Conservation (phyloP, 176 grass and related monocot species). For the Calamus simplicifolius region DNA sequence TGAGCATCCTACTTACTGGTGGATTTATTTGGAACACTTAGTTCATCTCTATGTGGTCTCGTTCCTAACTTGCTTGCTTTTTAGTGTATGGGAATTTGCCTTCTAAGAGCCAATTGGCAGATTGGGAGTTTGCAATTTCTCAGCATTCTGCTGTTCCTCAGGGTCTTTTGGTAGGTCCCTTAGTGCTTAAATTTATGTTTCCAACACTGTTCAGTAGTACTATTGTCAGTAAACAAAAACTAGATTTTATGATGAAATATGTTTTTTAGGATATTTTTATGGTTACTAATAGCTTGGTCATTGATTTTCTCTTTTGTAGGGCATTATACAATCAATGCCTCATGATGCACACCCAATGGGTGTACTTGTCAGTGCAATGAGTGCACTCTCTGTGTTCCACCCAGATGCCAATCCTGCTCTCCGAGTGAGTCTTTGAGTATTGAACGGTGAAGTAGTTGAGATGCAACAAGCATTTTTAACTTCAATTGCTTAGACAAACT, state of each 20-base stretch:
- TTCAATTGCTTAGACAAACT: no score
- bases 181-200: no score
- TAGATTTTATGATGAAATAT: no score
- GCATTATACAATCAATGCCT: constrained; percentile 95
- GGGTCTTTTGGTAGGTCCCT: constrained; percentile 63
- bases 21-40: background rate
- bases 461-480: no score
- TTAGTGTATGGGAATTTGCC: constrained; percentile 90
- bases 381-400: constrained; percentile 92
- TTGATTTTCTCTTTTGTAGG: constrained; percentile 30
- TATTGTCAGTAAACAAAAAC: no score
- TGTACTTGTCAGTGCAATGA: constrained; percentile 93
- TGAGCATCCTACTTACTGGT: constrained; percentile 23
- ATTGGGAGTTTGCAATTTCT: constrained; percentile 87
- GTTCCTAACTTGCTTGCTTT: constrained; percentile 9
- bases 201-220: no score
- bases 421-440: constrained; percentile 41
- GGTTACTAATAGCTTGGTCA: no score
- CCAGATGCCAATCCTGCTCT: constrained; percentile 98
- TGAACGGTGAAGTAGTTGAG: no score
- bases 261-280: no score
- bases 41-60: constrained; percentile 1
- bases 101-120: constrained; percentile 50
- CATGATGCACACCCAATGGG: constrained; percentile 99
- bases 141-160: constrained; percentile 94